phyloP scores from a whole-genome alignment of 179 eudicot species.

The Drosera spatulata region DNA sequence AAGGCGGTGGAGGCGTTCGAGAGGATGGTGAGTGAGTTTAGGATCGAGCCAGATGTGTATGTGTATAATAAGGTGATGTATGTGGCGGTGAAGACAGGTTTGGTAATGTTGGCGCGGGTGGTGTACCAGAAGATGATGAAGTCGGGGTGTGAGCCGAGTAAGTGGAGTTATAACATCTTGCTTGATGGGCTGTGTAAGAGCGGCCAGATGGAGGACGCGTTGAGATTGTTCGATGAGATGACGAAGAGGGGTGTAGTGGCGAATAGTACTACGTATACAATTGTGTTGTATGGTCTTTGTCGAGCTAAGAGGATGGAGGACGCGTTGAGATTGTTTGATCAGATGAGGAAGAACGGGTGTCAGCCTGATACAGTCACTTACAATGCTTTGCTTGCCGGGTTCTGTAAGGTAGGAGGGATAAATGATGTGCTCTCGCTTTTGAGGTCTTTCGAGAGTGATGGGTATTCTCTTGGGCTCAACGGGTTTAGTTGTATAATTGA shows the following conservation, averaged over 20 bases:
- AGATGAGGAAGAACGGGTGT: slow-evolving; percentile 38
- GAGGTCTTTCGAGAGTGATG: slow-evolving; percentile 31
- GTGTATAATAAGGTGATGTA: slow-evolving; percentile 49
- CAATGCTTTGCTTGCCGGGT: slow-evolving; percentile 57
- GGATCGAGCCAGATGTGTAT: slow-evolving; percentile 40
- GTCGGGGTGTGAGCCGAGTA: slow-evolving; percentile 33
- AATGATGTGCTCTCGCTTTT: slow-evolving; percentile 45
- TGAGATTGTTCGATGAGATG: slow-evolving; percentile 65
- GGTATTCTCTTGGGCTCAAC: slow-evolving; percentile 30
- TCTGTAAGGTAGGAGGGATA: slow-evolving; percentile 50
- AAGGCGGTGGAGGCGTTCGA: slow-evolving; percentile 57
- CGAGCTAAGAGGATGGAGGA: slow-evolving; percentile 40
- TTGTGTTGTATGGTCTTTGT: slow-evolving; percentile 58
- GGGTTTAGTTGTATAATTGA: slow-evolving; percentile 61
- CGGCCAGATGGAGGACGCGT: slow-evolving; percentile 45
- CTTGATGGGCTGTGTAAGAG: slow-evolving; percentile 66
- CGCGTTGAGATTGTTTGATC: slow-evolving; percentile 37
- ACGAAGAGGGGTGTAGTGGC: slow-evolving; percentile 34
- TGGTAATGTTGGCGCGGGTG: slow-evolving; percentile 46
- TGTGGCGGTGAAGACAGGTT: slow-evolving; percentile 40
- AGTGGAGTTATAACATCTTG: slow-evolving; percentile 51
- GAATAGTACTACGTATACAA: slow-evolving; percentile 43
- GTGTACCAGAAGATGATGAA: slow-evolving; percentile 70
- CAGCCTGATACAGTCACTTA: slow-evolving; percentile 40
- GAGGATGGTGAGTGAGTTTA: slow-evolving; percentile 49